phyloP scores from a whole-genome alignment of 768 basidiomycete species.

The Melanogaster broomeanus region DNA sequence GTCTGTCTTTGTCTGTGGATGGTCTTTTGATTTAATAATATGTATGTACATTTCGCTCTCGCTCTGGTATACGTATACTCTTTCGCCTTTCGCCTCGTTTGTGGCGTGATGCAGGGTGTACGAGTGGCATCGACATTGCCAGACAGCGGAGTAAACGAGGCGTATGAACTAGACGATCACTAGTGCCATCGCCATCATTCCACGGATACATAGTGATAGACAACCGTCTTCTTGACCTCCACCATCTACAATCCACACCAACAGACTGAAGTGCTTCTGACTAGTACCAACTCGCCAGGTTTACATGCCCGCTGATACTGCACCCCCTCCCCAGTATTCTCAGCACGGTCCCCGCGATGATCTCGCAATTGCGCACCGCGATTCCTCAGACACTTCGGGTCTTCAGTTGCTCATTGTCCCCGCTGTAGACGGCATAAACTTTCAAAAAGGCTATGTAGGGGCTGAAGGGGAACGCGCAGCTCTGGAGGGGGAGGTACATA shows the following conservation, averaged over 20 bases:
- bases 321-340: conserved; percentile 64
- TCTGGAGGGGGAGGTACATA: conserved; percentile 85
- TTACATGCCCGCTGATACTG: conserved; percentile 39
- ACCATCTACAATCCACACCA: background rate
- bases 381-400: conserved; percentile 19
- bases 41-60: conserved; percentile 6
- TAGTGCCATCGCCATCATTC: too few relatives aligned
- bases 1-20: background rate
- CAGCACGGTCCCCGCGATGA: conserved; percentile 40
- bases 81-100: too few relatives aligned
- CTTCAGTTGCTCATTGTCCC: conserved; percentile 80
- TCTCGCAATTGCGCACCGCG: conserved; percentile 18
- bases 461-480: conserved; percentile 81
- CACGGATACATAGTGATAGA: too few relatives aligned
- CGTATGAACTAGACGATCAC: too few relatives aligned
- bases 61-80: too few relatives aligned
- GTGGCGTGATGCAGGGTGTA: background rate
- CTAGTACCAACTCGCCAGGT: background rate
- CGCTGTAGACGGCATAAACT: conserved; percentile 65
- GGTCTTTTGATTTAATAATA: conserved; percentile 9
- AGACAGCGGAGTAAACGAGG: too few relatives aligned
- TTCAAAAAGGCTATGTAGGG: conserved; percentile 86
- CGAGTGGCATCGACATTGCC: conserved; percentile 11
- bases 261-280: background rate
- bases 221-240: background rate